Conservation (phyloP, 2,329 filamentous ascomycete species). For the Colletotrichum sp. region DNA sequence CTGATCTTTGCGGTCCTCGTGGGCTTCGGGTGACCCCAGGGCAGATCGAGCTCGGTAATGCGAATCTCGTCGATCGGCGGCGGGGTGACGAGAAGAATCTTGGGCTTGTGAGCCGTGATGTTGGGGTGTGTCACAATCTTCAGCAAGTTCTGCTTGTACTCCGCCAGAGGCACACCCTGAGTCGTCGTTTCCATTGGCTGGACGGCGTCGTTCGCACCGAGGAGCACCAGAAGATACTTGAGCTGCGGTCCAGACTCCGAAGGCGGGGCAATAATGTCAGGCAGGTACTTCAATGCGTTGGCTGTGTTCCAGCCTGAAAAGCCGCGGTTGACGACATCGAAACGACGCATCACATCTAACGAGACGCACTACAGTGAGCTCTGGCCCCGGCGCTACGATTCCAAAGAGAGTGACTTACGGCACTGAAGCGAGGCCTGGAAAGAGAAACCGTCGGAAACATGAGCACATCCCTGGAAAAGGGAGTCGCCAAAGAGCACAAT, state of each 20-base stretch:
- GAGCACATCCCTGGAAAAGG: slow-evolving; percentile 74
- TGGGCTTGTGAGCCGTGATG: slow-evolving; percentile 72
- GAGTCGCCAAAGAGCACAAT: slow-evolving; percentile 90
- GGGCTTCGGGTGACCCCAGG: slow-evolving; percentile 44
- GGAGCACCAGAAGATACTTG: slow-evolving; percentile 74
- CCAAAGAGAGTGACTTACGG: slow-evolving; percentile 59
- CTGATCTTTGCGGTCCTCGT: slow-evolving; percentile 53
- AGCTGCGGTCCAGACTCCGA: slow-evolving; percentile 62
- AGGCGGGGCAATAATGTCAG: slow-evolving; percentile 73
- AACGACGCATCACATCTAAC: slow-evolving; percentile 74
- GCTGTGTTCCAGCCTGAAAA: slow-evolving; percentile 85
- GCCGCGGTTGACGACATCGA: slow-evolving; percentile 90
- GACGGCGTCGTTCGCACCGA: slow-evolving; percentile 91
- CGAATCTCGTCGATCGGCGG: slow-evolving; percentile 84
- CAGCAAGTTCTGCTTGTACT: slow-evolving; percentile 76
- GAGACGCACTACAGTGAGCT: slow-evolving; percentile 9
- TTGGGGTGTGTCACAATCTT: slow-evolving; percentile 75
- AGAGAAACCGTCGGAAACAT: slow-evolving; percentile 70
- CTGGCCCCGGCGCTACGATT: slow-evolving; percentile 39
- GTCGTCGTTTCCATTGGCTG: slow-evolving; percentile 64
- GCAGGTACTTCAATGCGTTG: slow-evolving; percentile 73
- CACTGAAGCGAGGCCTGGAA: slow-evolving; percentile 75
- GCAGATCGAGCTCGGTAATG: slow-evolving; percentile 52
- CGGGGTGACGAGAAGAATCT: slow-evolving; percentile 80
- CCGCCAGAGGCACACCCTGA: slow-evolving; percentile 80